Percentiles rank a stretch among this genome's conserved stretches.
phyloP scores from a whole-genome alignment of 2,329 filamentous ascomycete genomes.

The Ophiostoma ulmi region DNA sequence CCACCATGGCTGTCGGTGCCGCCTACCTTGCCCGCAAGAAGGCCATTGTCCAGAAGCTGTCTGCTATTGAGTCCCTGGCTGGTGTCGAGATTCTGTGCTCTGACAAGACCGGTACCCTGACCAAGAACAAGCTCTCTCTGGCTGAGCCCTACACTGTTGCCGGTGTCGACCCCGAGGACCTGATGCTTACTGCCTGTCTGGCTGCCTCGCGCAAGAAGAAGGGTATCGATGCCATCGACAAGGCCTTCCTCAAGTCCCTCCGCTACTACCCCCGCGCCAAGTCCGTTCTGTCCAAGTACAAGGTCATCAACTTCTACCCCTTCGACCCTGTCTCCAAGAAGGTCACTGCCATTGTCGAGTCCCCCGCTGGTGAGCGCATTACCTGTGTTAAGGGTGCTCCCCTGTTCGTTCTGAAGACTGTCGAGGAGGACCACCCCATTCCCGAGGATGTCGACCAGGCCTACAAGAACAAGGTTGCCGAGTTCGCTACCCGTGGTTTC shows the following conservation, averaged over 20 bases:
- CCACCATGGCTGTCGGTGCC: slow-evolving; percentile 90
- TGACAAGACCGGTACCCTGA: slow-evolving; percentile 89
- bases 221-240: slow-evolving; percentile 91
- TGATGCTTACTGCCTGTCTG: slow-evolving; percentile 82
- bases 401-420: slow-evolving; percentile 79
- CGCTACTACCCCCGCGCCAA: slow-evolving; percentile 79
- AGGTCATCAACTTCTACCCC: slow-evolving; percentile 76
- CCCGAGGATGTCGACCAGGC: slow-evolving; percentile 70
- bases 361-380: slow-evolving; percentile 75
- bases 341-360: slow-evolving; percentile 77
- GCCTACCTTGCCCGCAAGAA: slow-evolving; percentile 88
- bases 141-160: slow-evolving; percentile 77
- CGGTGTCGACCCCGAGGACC: slow-evolving; percentile 78
- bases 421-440: slow-evolving; percentile 78
- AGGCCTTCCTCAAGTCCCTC: slow-evolving; percentile 85
- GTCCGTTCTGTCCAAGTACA: slow-evolving; percentile 73
- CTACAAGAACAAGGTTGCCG: slow-evolving; percentile 89
- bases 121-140: slow-evolving; percentile 89
- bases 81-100: slow-evolving; percentile 93
- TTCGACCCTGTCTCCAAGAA: slow-evolving; percentile 95
- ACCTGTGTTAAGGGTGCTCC: slow-evolving; percentile 89
- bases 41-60: slow-evolving; percentile 89
- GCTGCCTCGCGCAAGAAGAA: slow-evolving; percentile 92
- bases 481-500: slow-evolving; percentile 90
- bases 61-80: slow-evolving; percentile 84